Percentiles rank a stretch among this genome's conserved stretches.
These are phyloP conservation scores for Coniochaeta sp. DNA, from an alignment of 2,329 filamentous ascomycete species.

Conservation along the genomic window DNA sequence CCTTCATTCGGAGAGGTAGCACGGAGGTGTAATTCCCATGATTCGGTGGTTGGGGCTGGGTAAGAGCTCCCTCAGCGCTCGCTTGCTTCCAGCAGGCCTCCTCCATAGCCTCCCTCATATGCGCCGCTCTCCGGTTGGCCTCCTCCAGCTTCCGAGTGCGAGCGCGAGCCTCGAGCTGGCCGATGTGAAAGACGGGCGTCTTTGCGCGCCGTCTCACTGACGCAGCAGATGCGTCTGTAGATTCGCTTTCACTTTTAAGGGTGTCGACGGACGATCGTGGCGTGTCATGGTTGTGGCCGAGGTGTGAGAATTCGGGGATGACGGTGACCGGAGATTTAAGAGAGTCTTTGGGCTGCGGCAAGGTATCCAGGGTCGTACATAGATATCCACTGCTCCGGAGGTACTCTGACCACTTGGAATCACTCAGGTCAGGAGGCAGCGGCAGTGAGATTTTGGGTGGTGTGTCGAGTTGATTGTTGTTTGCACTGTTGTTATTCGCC, in stretches of 20 bases:
- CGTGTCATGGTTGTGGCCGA: slow-evolving; percentile 21
- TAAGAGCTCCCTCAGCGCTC: background rate
- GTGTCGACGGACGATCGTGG: background rate
- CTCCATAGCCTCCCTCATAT: background rate
- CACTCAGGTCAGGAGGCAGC: slow-evolving; percentile 23
- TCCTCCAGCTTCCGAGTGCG: background rate
- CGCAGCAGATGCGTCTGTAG: background rate
- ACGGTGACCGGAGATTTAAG: slow-evolving; percentile 8
- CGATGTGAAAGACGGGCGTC: slow-evolving; percentile 42
- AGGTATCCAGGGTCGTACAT: slow-evolving; percentile 10
- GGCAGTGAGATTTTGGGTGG: slow-evolving; percentile 11
- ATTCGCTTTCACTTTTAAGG: background rate
- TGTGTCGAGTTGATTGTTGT: slow-evolving; percentile 9
- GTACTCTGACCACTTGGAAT: slow-evolving; percentile 25
- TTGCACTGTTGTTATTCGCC: background rate
- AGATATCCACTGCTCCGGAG: slow-evolving; percentile 18
- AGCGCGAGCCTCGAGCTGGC: slow-evolving; percentile 34
- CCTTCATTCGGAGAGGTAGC: background rate
- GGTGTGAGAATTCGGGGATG: slow-evolving; percentile 27
- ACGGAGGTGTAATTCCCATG: background rate
- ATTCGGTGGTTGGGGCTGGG: background rate
- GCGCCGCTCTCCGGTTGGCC: background rate
- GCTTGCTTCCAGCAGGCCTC: background rate
- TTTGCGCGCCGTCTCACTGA: slow-evolving; percentile 38
- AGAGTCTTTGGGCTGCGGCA: slow-evolving; percentile 9